Evolutionary conservation across 2,329 filamentous ascomycete species (phyloP).

Genomic region (Leptographium wingfieldii): DNA sequence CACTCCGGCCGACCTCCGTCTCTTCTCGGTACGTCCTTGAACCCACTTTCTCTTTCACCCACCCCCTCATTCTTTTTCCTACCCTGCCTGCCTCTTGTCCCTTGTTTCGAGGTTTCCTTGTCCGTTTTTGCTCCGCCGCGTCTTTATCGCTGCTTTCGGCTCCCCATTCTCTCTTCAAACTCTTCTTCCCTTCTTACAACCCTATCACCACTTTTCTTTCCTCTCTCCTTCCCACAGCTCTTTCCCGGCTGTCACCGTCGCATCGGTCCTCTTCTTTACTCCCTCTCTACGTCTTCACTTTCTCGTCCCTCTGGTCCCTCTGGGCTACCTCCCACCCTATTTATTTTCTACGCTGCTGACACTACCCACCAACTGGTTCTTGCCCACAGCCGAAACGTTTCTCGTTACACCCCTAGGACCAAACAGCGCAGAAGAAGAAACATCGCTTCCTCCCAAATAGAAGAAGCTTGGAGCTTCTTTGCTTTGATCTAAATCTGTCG

Average conservation of each 20-base stretch:
- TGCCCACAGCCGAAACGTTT: conserved; percentile 26
- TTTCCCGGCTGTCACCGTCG: conserved; percentile 3
- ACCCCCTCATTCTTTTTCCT: neutral
- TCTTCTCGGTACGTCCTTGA: conserved; percentile 3
- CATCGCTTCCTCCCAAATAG: conserved; percentile 1
- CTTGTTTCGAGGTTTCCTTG: conserved; percentile 1
- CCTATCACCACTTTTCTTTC: neutral
- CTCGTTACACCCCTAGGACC: conserved; percentile 26
- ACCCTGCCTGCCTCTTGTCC: neutral
- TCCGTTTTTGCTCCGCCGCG: neutral
- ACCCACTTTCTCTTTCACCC: neutral
- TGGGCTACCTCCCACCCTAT: neutral
- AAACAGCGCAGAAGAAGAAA: neutral
- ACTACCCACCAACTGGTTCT: conserved; percentile 7
- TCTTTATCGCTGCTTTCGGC: conserved; percentile 12
- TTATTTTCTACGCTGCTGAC: neutral
- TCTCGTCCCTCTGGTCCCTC: neutral
- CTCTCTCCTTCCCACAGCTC: neutral
- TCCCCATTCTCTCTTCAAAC: neutral
- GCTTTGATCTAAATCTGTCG: neutral
- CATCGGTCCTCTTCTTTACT: neutral
- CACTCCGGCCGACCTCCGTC: conserved; percentile 2
- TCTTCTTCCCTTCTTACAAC: neutral
- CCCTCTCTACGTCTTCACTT: neutral
- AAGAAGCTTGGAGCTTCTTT: conserved; percentile 24